Conservation (phyloP, 1,284 basidiomycete genomes). For the Irpex sp. region DNA sequence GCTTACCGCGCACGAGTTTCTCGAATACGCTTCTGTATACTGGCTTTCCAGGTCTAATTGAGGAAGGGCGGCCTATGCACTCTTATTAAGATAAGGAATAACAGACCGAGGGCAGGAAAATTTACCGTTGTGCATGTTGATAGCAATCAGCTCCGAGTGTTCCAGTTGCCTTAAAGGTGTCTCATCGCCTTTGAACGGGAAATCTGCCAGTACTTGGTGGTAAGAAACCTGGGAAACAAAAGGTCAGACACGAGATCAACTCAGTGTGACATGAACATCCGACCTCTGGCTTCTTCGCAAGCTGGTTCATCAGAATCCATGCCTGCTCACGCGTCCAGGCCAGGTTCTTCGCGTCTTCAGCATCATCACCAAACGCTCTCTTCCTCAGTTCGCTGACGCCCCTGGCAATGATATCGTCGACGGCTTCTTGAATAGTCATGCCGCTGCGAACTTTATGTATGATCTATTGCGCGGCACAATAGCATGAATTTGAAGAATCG, state of each 20-base stretch:
- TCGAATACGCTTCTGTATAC: conserved; percentile 86
- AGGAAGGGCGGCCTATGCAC: conserved; percentile 73
- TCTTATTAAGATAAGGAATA: background rate
- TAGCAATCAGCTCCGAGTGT: conserved; percentile 83
- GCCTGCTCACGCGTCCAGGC: conserved; percentile 88
- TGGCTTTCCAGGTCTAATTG: conserved; percentile 87
- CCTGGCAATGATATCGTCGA: conserved; percentile 83
- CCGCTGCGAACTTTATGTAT: conserved; percentile 85
- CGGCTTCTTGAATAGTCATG: conserved; percentile 71
- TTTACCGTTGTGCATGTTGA: conserved; percentile 73
- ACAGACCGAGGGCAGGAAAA: background rate
- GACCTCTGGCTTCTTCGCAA: conserved; percentile 74
- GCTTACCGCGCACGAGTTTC: conserved; percentile 67
- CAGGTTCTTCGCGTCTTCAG: conserved; percentile 79
- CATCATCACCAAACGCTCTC: conserved; percentile 90
- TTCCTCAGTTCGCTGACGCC: conserved; percentile 86
- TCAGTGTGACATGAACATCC: conserved; percentile 11
- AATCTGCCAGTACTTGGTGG: conserved; percentile 77
- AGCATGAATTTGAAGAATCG: no score
- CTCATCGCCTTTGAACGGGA: conserved; percentile 93
- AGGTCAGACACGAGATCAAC: conserved; percentile 5
- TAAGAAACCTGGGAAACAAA: conserved; percentile 62
- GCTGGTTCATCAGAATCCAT: conserved; percentile 78
- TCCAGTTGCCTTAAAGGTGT: conserved; percentile 81
- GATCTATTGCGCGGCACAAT: conserved; percentile 40